Conservation (phyloP, 768 basidiomycete genomes). For the Pleurotus cornucopiae region DNA sequence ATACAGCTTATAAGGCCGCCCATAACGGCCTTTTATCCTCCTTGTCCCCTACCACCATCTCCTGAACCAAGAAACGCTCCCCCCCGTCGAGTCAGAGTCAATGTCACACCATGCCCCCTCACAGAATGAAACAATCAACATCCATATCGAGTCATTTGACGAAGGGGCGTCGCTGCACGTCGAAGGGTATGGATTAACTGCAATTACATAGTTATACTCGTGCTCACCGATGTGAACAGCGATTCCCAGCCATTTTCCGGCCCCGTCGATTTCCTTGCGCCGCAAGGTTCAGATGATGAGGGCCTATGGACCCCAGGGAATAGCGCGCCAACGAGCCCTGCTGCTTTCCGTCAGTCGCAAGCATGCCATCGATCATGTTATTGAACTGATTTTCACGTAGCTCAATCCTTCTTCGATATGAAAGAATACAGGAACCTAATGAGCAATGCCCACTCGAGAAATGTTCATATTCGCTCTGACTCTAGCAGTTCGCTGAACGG, state of each 20-base stretch:
- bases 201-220: not conserved
- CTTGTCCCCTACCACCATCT: not conserved
- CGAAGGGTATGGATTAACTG: not conserved
- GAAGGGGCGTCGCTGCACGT: not conserved
- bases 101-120: not conserved
- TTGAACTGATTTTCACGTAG: not conserved
- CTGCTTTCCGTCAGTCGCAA: not conserved
- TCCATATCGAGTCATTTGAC: not conserved
- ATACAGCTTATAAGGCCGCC: not conserved
- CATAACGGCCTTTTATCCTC: not conserved
- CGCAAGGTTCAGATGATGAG: not conserved
- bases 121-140: not conserved
- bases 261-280: not conserved
- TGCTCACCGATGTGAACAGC: too few relatives aligned
- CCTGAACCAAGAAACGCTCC: not conserved
- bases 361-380: not conserved
- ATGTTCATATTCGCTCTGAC: constrained; percentile 1
- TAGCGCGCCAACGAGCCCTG: not conserved
- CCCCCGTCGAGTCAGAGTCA: too few relatives aligned
- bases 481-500: constrained; percentile 1
- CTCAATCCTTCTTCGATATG: not conserved
- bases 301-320: not conserved
- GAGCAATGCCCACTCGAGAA: not conserved
- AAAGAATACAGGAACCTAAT: not conserved
- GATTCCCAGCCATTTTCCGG: too few relatives aligned